Percentiles rank a stretch among this genome's conserved stretches.
phyloP scores from a whole-genome alignment of 352 stramenopile genomes.

The Plasmopara muralis region DNA sequence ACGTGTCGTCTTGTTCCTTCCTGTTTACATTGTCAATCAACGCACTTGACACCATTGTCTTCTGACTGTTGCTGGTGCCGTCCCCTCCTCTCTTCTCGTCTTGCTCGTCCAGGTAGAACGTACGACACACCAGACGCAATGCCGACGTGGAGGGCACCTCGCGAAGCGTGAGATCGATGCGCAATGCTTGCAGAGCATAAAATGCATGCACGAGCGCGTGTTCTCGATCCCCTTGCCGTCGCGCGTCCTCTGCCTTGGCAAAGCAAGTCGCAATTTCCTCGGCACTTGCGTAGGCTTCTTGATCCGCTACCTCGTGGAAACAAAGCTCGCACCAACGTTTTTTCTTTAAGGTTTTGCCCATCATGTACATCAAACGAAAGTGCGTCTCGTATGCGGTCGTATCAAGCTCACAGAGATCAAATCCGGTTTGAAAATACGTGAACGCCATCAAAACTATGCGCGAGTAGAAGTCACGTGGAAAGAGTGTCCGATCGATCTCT shows the following conservation, averaged over 20 bases:
- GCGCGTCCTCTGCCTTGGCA: constrained; percentile 43
- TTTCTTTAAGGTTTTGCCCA: constrained; percentile 70
- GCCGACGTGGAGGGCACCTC: constrained; percentile 20
- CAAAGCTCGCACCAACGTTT: constrained; percentile 27
- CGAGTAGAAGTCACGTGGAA: constrained; percentile 24
- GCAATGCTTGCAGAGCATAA: constrained; percentile 62
- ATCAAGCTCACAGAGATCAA: constrained; percentile 28
- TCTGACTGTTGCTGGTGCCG: constrained; percentile 8
- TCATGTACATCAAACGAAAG: constrained; percentile 70
- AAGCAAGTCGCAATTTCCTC: constrained; percentile 46
- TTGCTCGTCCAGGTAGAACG: constrained; percentile 47
- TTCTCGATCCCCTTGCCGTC: constrained; percentile 56
- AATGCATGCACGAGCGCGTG: constrained; percentile 73
- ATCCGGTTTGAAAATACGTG: constrained; percentile 33
- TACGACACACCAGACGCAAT: constrained; percentile 36
- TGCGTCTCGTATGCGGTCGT: constrained; percentile 41
- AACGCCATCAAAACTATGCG: constrained; percentile 28
- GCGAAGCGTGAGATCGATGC: constrained; percentile 41
- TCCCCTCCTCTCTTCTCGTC: constrained; percentile 12
- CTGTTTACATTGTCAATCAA: neutral
- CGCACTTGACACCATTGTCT: neutral
- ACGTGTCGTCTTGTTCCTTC: neutral
- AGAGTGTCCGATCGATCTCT: constrained; percentile 19
- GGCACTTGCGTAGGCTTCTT: constrained; percentile 15
- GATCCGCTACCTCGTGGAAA: constrained; percentile 3